Base-by-base conservation (phyloP, 768 basidiomycete species). In the Phaffia tasmanica region DNA sequence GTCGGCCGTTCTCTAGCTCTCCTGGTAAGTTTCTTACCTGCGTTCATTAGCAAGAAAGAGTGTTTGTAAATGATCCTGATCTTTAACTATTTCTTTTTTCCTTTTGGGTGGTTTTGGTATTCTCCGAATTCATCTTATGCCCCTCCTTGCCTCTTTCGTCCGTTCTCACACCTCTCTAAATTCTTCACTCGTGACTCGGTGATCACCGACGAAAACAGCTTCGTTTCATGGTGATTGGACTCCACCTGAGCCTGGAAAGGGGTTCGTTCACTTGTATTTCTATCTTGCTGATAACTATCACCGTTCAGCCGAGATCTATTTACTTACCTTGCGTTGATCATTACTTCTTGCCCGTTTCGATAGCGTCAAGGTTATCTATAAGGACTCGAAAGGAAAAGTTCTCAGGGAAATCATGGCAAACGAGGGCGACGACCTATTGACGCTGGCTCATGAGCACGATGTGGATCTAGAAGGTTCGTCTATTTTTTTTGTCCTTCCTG, bases 401-500 rank as follows among this genome's bases (percentile, higher is more conserved):
- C 80, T 95, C 53, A 89, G 86, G 77, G 93, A 87, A 0, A 83
- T 95, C 11, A 88, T 97, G 74, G 94, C 82, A 2, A 92, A 87
- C 75, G 91, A 93, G 72, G 95, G 93, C 15, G 94, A 99, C 74
- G 90, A 95, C 74, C 78, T 99, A 48, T 79, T 99, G 46, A 84
- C 85, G 27, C 80, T 99, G 63, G 92, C 93, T 6, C 92, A 95
- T 73, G 93, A 95, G 75, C 84, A 94, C 73, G 94, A 98, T 72
- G 83, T 99, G 63, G 94, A 98, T 74, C 80, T 97, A 23, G 94
- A 98, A 81, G 93, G 93, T 89, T 70, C 69, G 81, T 74, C 47
- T 21, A 3, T 59, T 6, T 7, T 18, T 46, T 30, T 32, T 42
- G 35, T 51, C 23, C 0, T 48, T 57, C 49, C 27, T 21, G 21